Evolutionary conservation across 371 early-diverging fungal genomes (phyloP).

Genomic region (Phascolomyces articulosus): DNA sequence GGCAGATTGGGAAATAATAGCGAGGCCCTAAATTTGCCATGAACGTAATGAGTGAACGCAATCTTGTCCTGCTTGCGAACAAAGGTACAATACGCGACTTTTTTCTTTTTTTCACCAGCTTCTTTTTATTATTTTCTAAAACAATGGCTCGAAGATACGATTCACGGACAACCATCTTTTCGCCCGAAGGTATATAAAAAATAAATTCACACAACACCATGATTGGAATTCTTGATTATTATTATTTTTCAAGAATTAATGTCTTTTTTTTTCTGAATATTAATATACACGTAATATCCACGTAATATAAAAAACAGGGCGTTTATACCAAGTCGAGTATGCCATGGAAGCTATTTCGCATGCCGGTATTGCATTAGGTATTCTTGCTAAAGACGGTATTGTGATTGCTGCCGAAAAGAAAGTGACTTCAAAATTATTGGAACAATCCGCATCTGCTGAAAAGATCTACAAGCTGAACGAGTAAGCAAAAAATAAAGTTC

Average conservation of each 20-base stretch:
- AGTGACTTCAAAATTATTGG: slow-evolving; percentile 90
- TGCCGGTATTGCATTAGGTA: slow-evolving; percentile 97
- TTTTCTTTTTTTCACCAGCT: not conserved
- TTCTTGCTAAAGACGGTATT: slow-evolving; percentile 93
- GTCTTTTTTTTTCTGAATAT: not conserved
- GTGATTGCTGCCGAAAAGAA: slow-evolving; percentile 98
- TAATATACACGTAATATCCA: not conserved
- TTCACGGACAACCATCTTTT: slow-evolving; percentile 97
- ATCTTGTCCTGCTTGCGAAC: slow-evolving; percentile 1
- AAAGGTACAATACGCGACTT: not conserved
- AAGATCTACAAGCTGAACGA: slow-evolving; percentile 97
- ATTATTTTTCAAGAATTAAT: not conserved
- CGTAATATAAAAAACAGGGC: slow-evolving; percentile 68
- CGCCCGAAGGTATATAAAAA: slow-evolving; percentile 87
- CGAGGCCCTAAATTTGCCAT: slow-evolving; percentile 7
- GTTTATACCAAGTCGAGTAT: slow-evolving; percentile 99
- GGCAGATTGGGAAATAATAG: too few relatives aligned
- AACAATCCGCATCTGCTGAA: slow-evolving; percentile 83
- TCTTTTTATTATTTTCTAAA: not conserved
- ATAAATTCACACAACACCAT: not conserved
- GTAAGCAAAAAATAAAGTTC: slow-evolving; percentile 46
- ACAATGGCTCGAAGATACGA: slow-evolving; percentile 95
- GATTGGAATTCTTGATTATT: too few relatives aligned
- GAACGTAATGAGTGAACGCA: not conserved
- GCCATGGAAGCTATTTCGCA: slow-evolving; percentile 99